These are phyloP conservation scores for Suillus subluteus DNA, from an alignment of 768 basidiomycete species.

Conservation along the genomic window DNA sequence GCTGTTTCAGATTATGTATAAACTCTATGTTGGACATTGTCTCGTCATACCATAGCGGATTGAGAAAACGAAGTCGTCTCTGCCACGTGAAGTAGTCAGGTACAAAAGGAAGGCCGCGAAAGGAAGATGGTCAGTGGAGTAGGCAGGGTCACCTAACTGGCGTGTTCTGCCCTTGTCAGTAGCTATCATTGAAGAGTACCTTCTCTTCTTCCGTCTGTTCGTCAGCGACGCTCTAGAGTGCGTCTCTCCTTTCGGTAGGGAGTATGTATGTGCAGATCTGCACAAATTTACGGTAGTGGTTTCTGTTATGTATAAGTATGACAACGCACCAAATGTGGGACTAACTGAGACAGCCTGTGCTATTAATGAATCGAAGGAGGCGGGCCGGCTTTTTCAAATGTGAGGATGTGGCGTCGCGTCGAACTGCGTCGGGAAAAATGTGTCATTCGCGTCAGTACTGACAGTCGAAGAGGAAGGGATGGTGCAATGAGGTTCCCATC, in stretches of 20 bases:
- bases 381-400: background rate
- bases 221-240: background rate
- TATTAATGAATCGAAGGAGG: background rate
- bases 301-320: background rate
- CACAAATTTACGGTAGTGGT: background rate
- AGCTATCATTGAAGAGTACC: background rate
- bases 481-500: background rate
- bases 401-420: background rate
- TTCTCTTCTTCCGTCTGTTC: background rate
- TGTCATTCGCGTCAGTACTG: background rate
- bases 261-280: background rate
- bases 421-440: background rate
- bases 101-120: background rate
- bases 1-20: background rate
- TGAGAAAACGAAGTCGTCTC: background rate
- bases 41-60: background rate
- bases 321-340: background rate
- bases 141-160: background rate
- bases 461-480: background rate
- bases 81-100: background rate
- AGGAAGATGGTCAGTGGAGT: background rate
- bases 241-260: background rate
- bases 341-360: background rate
- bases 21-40: background rate
- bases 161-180: background rate